phyloP scores from a whole-genome alignment of 1,139 yeast genomes.

The Saccharomyces uvarum region DNA sequence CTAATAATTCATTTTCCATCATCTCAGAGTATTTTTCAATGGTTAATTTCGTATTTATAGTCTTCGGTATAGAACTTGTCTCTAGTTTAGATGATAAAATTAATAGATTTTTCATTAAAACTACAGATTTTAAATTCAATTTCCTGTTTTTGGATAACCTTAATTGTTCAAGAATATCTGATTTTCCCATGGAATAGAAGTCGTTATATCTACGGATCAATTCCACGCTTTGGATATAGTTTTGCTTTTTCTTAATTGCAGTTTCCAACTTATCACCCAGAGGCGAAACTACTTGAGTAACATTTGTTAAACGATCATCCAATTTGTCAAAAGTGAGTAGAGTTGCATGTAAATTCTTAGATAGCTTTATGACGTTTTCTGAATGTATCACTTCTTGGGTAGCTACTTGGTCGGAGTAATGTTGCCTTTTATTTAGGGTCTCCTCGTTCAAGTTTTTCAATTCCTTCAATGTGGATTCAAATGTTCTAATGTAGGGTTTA shows the following conservation, averaged over 20 bases:
- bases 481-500: conserved; percentile 87
- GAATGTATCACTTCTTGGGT: conserved; percentile 63
- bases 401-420: conserved; percentile 49
- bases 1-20: conserved; percentile 61
- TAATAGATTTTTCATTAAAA: conserved; percentile 57
- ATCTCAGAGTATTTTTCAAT: conserved; percentile 68
- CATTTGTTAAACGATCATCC: conserved; percentile 53
- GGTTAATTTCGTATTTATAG: conserved; percentile 42
- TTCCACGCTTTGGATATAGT: conserved; percentile 65
- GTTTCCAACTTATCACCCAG: conserved; percentile 67
- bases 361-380: conserved; percentile 52
- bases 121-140: conserved; percentile 60
- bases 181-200: conserved; percentile 50
- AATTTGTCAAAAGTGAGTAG: conserved; percentile 45
- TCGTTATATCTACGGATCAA: conserved; percentile 72
- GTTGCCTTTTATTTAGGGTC: conserved; percentile 42
- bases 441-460: conserved; percentile 52
- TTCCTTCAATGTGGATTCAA: conserved; percentile 77
- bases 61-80: conserved; percentile 44
- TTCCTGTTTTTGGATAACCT: conserved; percentile 34
- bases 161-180: conserved; percentile 53
- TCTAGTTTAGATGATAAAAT: conserved; percentile 55
- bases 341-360: conserved; percentile 39
- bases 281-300: conserved; percentile 60
- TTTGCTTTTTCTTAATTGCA: conserved; percentile 69